phyloP scores from a whole-genome alignment of 192 early-diverging fungal species.

The Funneliformis mosseae region DNA sequence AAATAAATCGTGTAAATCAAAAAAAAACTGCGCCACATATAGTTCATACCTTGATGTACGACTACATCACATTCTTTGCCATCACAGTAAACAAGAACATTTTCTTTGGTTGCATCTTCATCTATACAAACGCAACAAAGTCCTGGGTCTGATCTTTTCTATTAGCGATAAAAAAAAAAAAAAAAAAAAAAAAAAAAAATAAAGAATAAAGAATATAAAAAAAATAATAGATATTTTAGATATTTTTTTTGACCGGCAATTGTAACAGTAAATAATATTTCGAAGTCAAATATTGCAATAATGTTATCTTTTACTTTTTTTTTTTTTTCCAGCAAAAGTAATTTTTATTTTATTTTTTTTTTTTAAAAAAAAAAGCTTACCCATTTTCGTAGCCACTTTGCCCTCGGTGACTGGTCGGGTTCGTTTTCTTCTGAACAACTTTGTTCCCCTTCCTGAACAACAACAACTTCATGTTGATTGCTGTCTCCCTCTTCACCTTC shows the following conservation, averaged over 20 bases:
- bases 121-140: constrained; percentile 58
- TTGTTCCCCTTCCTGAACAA: neutral
- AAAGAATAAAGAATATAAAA: neutral
- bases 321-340: too few relatives aligned
- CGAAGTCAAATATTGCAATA: too few relatives aligned
- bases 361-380: neutral
- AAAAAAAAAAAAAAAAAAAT: constrained; percentile 9
- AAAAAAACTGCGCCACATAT: neutral
- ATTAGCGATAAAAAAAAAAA: constrained; percentile 8
- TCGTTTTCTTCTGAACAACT: neutral
- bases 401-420: neutral
- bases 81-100: constrained; percentile 59
- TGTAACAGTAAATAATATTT: too few relatives aligned
- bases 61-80: constrained; percentile 36
- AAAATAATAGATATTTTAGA: neutral
- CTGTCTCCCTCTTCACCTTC: neutral
- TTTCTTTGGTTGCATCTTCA: constrained; percentile 47
- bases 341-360: too few relatives aligned
- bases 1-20: neutral
- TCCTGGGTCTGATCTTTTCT: constrained; percentile 58
- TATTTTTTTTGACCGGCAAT: too few relatives aligned
- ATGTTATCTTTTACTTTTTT: too few relatives aligned
- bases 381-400: neutral
- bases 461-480: neutral
- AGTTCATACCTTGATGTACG: constrained; percentile 32